Conservation (phyloP, 2,329 filamentous ascomycete genomes). For the Aureobasidium sp. region DNA sequence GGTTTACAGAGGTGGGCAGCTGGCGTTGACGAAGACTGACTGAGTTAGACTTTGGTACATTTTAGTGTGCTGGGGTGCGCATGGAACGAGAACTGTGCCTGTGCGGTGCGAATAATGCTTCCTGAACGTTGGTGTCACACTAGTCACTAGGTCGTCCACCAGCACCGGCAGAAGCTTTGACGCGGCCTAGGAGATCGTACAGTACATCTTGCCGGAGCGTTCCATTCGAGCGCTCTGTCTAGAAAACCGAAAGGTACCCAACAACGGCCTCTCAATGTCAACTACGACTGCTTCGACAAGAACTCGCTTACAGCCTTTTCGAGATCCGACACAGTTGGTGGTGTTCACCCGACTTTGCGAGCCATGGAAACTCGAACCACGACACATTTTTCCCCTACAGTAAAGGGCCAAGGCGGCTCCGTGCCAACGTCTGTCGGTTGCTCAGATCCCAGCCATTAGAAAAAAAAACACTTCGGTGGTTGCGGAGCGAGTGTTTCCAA, state of each 20-base stretch:
- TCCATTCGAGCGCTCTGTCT: not conserved
- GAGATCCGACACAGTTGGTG: not conserved
- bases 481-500: slow-evolving; percentile 7
- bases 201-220: not conserved
- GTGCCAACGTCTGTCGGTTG: not conserved
- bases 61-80: slow-evolving; percentile 7
- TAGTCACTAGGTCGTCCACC: slow-evolving; percentile 9
- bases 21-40: slow-evolving; percentile 12
- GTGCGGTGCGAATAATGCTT: slow-evolving; percentile 16
- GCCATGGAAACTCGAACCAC: not conserved
- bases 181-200: slow-evolving; percentile 10
- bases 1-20: slow-evolving; percentile 11
- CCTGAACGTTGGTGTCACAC: slow-evolving; percentile 15
- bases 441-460: slow-evolving; percentile 15
- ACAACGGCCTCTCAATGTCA: not conserved
- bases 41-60: slow-evolving; percentile 17
- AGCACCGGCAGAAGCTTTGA: not conserved
- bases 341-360: not conserved
- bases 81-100: slow-evolving; percentile 14
- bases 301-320: slow-evolving; percentile 11
- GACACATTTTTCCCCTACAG: not conserved
- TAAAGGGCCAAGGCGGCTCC: slow-evolving; percentile 8
- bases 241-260: not conserved
- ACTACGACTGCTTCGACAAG: not conserved
- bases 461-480: slow-evolving; percentile 4